phyloP scores from a whole-genome alignment of 768 basidiomycete genomes.

The Leucocoprinus sp. region DNA sequence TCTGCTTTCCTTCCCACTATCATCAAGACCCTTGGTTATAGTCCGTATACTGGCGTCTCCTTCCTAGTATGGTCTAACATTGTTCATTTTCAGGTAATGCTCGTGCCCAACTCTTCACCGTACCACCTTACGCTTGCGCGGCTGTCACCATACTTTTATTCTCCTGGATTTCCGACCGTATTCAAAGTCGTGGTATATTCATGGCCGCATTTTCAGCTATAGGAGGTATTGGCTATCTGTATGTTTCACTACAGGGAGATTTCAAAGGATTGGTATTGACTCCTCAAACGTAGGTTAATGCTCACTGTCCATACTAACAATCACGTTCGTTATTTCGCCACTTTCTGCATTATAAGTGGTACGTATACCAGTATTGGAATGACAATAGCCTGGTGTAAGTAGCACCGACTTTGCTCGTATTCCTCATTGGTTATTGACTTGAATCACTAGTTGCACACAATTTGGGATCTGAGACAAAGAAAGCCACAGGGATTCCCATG shows the following conservation, averaged over 20 bases:
- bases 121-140: constrained; percentile 73
- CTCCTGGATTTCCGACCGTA: constrained; percentile 56
- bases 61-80: no score
- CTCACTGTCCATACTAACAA: constrained; percentile 38
- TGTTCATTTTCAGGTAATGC: constrained; percentile 40
- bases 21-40: constrained; percentile 62
- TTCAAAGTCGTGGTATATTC: constrained; percentile 50
- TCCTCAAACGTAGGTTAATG: constrained; percentile 38
- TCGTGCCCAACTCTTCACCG: constrained; percentile 63
- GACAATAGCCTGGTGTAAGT: constrained; percentile 75
- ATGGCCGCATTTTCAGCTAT: constrained; percentile 37
- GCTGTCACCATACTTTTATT: constrained; percentile 52
- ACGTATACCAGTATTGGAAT: constrained; percentile 73
- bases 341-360: constrained; percentile 68
- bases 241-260: no score
- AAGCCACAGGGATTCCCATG: constrained; percentile 66
- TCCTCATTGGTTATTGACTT: no score
- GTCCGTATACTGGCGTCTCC: constrained; percentile 30
- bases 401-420: constrained; percentile 15
- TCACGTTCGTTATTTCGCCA: constrained; percentile 69
- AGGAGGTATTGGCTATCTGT: constrained; percentile 59
- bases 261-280: neutral
- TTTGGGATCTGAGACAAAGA: constrained; percentile 71
- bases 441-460: constrained; percentile 54
- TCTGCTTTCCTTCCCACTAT: constrained; percentile 82